These are phyloP conservation scores for Pyrenula aspistea DNA, from an alignment of 495 filamentous ascomycete species.

Conservation along the genomic window DNA sequence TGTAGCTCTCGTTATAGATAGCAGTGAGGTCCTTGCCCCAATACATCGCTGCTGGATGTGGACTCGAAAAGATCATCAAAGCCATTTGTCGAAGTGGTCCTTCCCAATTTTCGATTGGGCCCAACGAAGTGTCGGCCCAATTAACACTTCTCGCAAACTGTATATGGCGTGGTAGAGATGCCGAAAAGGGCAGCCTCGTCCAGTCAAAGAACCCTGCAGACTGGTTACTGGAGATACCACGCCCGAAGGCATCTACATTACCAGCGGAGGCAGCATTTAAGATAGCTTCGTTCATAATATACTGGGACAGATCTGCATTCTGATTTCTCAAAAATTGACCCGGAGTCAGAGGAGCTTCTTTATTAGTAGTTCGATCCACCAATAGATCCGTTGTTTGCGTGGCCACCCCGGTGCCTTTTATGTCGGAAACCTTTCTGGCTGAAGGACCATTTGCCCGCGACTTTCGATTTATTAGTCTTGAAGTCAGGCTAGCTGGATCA, in stretches of 20 bases:
- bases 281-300: conserved; percentile 13
- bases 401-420: not conserved
- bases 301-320: not conserved
- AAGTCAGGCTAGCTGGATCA: not conserved
- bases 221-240: not conserved
- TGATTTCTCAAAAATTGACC: not conserved
- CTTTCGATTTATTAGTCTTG: not conserved
- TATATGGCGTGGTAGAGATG: conserved; percentile 48
- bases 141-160: conserved; percentile 52
- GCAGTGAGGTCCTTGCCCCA: conserved; percentile 54
- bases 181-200: conserved; percentile 48
- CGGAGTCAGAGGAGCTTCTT: not conserved
- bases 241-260: conserved; percentile 14
- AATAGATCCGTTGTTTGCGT: not conserved
- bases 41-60: conserved; percentile 61
- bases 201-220: conserved; percentile 44
- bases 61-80: conserved; percentile 57
- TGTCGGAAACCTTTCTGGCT: not conserved
- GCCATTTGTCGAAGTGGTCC: conserved; percentile 52
- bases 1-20: conserved; percentile 67
- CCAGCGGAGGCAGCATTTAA: conserved; percentile 15
- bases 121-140: conserved; percentile 52
- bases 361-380: not conserved
- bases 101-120: conserved; percentile 53
- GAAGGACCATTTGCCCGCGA: not conserved